A percentile compares a stretch with the other conserved stretches of the same genome.
Conservation (phyloP, 2,329 filamentous ascomycete genomes). For the Chrysoporthe deuterocubensis region DNA sequence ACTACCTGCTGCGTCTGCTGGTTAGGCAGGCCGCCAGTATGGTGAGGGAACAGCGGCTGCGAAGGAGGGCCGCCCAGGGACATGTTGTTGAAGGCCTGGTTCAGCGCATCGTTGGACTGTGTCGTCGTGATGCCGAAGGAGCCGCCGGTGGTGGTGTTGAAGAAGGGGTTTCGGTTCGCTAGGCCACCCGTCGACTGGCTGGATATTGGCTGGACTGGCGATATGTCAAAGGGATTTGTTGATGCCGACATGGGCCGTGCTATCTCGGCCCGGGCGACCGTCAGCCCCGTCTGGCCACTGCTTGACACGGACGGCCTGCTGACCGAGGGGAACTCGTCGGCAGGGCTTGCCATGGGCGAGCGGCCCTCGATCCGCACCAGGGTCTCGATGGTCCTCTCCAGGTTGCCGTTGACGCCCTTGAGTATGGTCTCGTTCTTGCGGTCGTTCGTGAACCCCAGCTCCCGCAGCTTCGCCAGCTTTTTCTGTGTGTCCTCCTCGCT, state of each 20-base stretch:
- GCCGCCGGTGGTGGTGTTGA: conserved; percentile 57
- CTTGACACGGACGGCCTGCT: conserved; percentile 47
- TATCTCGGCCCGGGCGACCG: conserved; percentile 32
- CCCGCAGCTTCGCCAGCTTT: conserved; percentile 76
- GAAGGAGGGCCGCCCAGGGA: conserved; percentile 59
- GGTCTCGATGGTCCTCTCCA: conserved; percentile 85
- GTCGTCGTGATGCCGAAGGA: conserved; percentile 65
- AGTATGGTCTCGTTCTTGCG: conserved; percentile 81
- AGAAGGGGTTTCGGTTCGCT: conserved; percentile 61
- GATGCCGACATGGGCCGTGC: conserved; percentile 41
- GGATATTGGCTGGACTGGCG: conserved; percentile 61
- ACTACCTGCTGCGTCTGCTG: conserved; percentile 46
- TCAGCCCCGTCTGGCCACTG: conserved; percentile 33
- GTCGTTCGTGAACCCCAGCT: conserved; percentile 91
- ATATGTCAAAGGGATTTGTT: conserved; percentile 71
- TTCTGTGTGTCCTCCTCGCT: conserved; percentile 65
- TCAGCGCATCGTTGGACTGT: conserved; percentile 51
- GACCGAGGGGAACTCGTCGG: conserved; percentile 25
- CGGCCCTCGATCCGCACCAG: conserved; percentile 75
- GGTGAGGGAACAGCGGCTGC: conserved; percentile 74
- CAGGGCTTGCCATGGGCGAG: conserved; percentile 36
- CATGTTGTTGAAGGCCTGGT: conserved; percentile 76
- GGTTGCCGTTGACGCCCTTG: conserved; percentile 79
- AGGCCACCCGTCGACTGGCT: conserved; percentile 68
- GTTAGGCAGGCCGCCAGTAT: conserved; percentile 66